Conservation (phyloP, 2,329 filamentous ascomycete genomes). For the Alternaria postmessia region DNA sequence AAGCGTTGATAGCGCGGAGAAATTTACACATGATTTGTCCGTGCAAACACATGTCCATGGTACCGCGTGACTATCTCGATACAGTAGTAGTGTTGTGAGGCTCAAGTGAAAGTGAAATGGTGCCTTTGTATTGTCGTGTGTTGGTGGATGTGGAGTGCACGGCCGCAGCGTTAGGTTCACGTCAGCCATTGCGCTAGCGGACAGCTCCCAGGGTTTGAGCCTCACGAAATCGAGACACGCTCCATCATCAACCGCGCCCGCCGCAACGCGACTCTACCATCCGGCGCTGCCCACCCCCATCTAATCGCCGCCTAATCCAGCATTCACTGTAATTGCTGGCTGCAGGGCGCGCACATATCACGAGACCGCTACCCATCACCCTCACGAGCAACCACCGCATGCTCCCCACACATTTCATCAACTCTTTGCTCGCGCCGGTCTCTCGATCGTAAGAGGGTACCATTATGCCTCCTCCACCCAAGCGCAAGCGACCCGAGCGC, state of each 20-base stretch:
- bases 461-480: conserved; percentile 62
- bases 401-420: conserved; percentile 34
- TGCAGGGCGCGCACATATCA: conserved; percentile 7
- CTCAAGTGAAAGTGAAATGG: background rate
- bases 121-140: background rate
- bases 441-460: conserved; percentile 35
- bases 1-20: conserved; percentile 5
- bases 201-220: conserved; percentile 13
- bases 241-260: conserved; percentile 17
- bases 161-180: conserved; percentile 9
- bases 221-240: conserved; percentile 20
- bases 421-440: conserved; percentile 33
- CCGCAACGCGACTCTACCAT: conserved; percentile 19
- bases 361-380: conserved; percentile 6
- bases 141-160: conserved; percentile 8
- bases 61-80: background rate
- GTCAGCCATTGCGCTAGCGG: conserved; percentile 7
- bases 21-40: conserved; percentile 10
- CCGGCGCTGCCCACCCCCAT: background rate
- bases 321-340: background rate
- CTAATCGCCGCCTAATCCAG: background rate
- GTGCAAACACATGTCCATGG: background rate
- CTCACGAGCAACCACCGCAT: conserved; percentile 35
- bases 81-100: background rate
- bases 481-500: conserved; percentile 64